Evolutionary conservation across 2,329 filamentous ascomycete species (phyloP), one percentile per base, ranked within the genome.

Genomic region (Clonostachys byssicola): DNA sequence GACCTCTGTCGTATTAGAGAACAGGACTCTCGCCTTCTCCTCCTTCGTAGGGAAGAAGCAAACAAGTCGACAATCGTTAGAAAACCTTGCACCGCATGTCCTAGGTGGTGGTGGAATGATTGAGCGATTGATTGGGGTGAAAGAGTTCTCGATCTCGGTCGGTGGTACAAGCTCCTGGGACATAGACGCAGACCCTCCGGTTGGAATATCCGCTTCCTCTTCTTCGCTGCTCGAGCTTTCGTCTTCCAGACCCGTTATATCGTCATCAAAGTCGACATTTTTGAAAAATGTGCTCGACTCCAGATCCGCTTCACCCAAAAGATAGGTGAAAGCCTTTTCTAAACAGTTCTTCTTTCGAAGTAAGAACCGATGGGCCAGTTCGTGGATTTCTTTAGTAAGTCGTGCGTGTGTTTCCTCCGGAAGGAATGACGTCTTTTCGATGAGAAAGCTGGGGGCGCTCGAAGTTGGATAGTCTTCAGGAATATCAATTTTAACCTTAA

Each of bases 151-250:
- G 5, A 73, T 68, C 43, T 81, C 78, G 18, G 68, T 71, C 50
- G 75, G 80, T 9, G 74, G 71, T 40, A 72, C 74, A 18, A 85
- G 67, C 53, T 85, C 81, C 52, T 83, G 80, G 7, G 81, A 84
- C 77, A 85, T 80, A 46, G 77, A 75, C 12, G 74, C 76, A 9
- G 76, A 79, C 16, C 73, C 75, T 5, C 75, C 75, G 3, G 73
- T 61, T 1, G 73, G 72, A 12, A 78, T 76, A 20, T 76, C 72
- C 42, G 72, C 72, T 38, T 91, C 88, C 18, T 92, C 89, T 53
- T 92, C 88, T 56, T 88, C 95, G 57, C 89, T 95, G 57, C 89
- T 95, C 4, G 90, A 96, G 54, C 89, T 92, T 53, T 94, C 89
- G 48, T 88, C 87, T 33, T 72, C 77, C 35, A 83, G 64, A 4